Conservation (phyloP, 257 asterid species). For the Linaria vulgaris region DNA sequence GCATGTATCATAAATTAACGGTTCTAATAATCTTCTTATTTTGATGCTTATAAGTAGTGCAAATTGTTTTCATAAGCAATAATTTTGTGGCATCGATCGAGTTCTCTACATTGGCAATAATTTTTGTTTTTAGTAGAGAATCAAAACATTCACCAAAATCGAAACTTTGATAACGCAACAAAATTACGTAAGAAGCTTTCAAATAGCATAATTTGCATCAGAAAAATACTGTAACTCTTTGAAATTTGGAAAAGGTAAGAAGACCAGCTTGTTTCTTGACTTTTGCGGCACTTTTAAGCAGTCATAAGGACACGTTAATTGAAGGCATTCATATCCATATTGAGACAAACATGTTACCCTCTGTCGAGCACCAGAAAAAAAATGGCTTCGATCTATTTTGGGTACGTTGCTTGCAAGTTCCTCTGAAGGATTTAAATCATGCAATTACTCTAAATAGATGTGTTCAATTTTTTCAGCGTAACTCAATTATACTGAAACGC, state of each 20-base stretch:
- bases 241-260: constrained; percentile 1
- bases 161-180: too few relatives aligned
- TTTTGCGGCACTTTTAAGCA: neutral
- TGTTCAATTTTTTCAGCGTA: constrained; percentile 6
- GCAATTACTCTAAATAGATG: neutral
- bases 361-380: neutral
- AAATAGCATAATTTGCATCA: neutral
- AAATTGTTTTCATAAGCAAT: too few relatives aligned
- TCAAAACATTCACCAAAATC: too few relatives aligned
- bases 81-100: too few relatives aligned
- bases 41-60: too few relatives aligned
- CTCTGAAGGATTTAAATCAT: neutral
- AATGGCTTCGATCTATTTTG: neutral
- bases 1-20: too few relatives aligned
- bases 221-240: neutral
- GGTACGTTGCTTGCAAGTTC: neutral
- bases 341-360: constrained; percentile 14
- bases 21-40: too few relatives aligned
- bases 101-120: too few relatives aligned
- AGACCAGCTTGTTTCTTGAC: neutral
- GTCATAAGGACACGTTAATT: neutral
- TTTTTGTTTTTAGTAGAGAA: too few relatives aligned
- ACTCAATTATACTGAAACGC: neutral
- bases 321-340: constrained; percentile 17
- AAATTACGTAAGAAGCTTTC: neutral